Evolutionary conservation across 176 grass and related monocot genomes (phyloP), one percentile per base, ranked within the genome.

Genomic region (Alopecurus myosuroides): DNA sequence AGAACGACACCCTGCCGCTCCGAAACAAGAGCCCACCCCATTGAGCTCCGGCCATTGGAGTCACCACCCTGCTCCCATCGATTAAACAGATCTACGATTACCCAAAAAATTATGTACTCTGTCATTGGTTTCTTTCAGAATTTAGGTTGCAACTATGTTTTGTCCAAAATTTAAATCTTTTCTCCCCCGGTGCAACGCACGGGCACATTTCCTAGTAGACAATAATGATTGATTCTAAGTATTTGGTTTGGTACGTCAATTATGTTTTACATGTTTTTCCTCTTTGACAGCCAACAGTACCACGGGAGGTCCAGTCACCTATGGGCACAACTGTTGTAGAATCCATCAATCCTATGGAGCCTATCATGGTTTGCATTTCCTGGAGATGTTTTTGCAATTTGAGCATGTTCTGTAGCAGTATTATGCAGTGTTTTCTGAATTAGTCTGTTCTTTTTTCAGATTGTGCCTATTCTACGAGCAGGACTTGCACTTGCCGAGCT

Each of bases 381-480:
- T 62, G n/a, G 8, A 62, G 28, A 74, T 14, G 0, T 25, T 77
- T 29, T 28, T 23, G 74, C 36, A 46, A 46, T 61, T 85, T 17
- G 12, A 30, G 17, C 34, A 31, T 55, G 18, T 26, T 46, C 12
- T 37, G 12, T 11, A 55, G 26, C 18, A 49, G 29, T 48, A 79
- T 79, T 78, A 60, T 70, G 53, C 71, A 12, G 41, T 36, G 22
- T 3, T 34, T 44, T 20, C 11, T 48, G 25, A 70, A 46, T 79
- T 29, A 17, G 10, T 10, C 66, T 2, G 36, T 31, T 70, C 13
- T 11, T 79, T 4, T 41, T 50, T 52, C 81, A 95, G 93, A 85
- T 95, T 58, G 74, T 95, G 74, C 93, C 93, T 20, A 92, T 92
- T 88, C 77, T 95, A 70, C 85, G 93, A 86, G 90, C 90, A 55